A percentile compares a stretch with the other conserved stretches of the same genome.
phyloP scores from a whole-genome alignment of 352 stramenopile genomes.

The Phytopythium vexans region DNA sequence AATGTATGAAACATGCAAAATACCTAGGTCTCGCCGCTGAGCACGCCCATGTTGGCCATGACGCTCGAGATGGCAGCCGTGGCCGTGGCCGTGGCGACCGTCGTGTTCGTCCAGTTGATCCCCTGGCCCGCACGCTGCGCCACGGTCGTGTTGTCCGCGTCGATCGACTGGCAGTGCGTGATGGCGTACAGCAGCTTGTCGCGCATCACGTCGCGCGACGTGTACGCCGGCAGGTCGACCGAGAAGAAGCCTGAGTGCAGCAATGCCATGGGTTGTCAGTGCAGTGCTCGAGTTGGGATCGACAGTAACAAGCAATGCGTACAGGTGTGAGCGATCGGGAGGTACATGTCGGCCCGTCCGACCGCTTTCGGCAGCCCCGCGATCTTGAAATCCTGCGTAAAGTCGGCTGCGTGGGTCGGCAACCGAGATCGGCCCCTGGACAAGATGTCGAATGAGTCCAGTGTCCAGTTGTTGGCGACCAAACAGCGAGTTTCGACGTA shows the following conservation, averaged over 20 bases:
- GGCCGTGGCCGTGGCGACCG: conserved; percentile 33
- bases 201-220: conserved; percentile 67
- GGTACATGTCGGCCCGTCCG: conserved; percentile 73
- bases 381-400: conserved; percentile 90
- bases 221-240: conserved; percentile 81
- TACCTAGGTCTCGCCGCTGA: conserved; percentile 11
- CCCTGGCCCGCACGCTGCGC: conserved; percentile 82
- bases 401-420: conserved; percentile 85
- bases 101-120: conserved; percentile 76
- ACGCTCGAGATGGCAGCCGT: conserved; percentile 60
- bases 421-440: conserved; percentile 79
- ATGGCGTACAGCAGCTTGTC: conserved; percentile 88
- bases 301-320: conserved; percentile 9
- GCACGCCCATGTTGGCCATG: conserved; percentile 41
- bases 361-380: conserved; percentile 76
- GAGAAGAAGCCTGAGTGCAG: conserved; percentile 74
- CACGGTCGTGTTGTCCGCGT: conserved; percentile 88
- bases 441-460: conserved; percentile 7
- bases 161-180: conserved; percentile 85
- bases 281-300: conserved; percentile 1
- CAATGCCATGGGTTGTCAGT: neutral
- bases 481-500: conserved; percentile 16
- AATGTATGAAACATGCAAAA: conserved; percentile 5
- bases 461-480: no score
- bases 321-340: conserved; percentile 87